These are phyloP conservation scores for Xylona heveae DNA, from an alignment of 495 filamentous ascomycete genomes.

Conservation along the genomic window DNA sequence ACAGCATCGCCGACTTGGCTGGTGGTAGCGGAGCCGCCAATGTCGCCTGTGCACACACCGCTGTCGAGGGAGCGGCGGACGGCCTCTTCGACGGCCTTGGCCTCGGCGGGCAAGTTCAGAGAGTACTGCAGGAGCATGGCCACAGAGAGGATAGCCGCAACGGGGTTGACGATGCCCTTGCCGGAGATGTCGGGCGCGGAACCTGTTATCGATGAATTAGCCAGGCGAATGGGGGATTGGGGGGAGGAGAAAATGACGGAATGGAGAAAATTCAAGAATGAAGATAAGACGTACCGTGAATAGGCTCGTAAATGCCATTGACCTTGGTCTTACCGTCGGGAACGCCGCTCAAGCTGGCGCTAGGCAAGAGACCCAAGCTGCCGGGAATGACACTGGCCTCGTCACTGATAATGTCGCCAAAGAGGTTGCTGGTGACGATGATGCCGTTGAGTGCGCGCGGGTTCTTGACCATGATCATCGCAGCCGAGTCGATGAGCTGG, in stretches of 20 bases:
- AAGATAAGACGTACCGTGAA: constrained; percentile 47
- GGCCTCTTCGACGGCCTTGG: constrained; percentile 55
- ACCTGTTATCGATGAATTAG: constrained; percentile 15
- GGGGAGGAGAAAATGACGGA: neutral
- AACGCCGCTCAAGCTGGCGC: constrained; percentile 68
- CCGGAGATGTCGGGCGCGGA: constrained; percentile 63
- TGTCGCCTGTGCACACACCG: constrained; percentile 54
- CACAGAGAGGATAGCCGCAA: constrained; percentile 68
- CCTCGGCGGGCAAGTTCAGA: constrained; percentile 50
- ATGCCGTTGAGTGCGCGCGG: constrained; percentile 80
- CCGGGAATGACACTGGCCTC: constrained; percentile 95
- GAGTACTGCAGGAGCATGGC: constrained; percentile 90
- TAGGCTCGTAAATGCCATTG: constrained; percentile 92
- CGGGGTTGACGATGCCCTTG: constrained; percentile 70
- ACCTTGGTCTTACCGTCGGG: constrained; percentile 58
- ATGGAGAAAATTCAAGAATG: neutral
- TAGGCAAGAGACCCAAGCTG: constrained; percentile 72
- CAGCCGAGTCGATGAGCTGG: constrained; percentile 87
- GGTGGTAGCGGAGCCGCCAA: constrained; percentile 52
- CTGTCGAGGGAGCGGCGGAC: constrained; percentile 57
- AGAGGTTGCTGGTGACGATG: constrained; percentile 83
- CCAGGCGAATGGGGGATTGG: neutral
- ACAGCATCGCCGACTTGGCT: constrained; percentile 69
- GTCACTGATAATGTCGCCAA: constrained; percentile 92
- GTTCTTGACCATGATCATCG: constrained; percentile 96